phyloP scores from a whole-genome alignment of 2,329 filamentous ascomycete genomes.

The Calonectria hawksworthii region DNA sequence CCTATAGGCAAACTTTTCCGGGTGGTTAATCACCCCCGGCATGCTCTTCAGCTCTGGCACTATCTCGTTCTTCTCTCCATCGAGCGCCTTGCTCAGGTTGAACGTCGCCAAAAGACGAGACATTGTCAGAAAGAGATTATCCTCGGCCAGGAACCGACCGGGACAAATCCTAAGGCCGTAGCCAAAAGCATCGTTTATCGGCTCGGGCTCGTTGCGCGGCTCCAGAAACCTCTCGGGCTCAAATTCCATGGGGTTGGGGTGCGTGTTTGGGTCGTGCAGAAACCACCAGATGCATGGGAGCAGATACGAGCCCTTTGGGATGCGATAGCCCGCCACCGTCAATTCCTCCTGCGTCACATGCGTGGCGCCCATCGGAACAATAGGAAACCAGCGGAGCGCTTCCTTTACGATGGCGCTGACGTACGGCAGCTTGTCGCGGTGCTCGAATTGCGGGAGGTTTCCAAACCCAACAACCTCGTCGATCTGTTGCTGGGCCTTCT shows the following conservation, averaged over 20 bases:
- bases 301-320: constrained; percentile 27
- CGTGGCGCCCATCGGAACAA: background rate
- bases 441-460: constrained; percentile 62
- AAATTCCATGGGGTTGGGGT: constrained; percentile 13
- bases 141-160: background rate
- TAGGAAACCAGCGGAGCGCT: constrained; percentile 64
- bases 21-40: background rate
- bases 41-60: background rate
- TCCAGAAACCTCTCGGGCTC: constrained; percentile 27
- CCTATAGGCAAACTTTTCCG: background rate
- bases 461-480: constrained; percentile 63
- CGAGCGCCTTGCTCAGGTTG: background rate
- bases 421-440: constrained; percentile 65
- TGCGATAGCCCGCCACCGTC: constrained; percentile 21
- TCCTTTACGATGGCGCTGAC: constrained; percentile 69
- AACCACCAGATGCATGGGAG: constrained; percentile 25
- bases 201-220: constrained; percentile 3
- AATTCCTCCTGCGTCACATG: constrained; percentile 26
- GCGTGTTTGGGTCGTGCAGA: background rate
- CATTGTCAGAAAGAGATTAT: background rate
- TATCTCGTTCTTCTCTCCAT: background rate
- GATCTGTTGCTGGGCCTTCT: constrained; percentile 64
- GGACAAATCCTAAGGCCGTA: background rate
- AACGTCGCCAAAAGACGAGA: background rate
- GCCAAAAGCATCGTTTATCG: background rate